Evolutionary conservation across 1,284 basidiomycete species (phyloP), one percentile per base, ranked within the genome.

Genomic region (Ceratobasidium sp.): DNA sequence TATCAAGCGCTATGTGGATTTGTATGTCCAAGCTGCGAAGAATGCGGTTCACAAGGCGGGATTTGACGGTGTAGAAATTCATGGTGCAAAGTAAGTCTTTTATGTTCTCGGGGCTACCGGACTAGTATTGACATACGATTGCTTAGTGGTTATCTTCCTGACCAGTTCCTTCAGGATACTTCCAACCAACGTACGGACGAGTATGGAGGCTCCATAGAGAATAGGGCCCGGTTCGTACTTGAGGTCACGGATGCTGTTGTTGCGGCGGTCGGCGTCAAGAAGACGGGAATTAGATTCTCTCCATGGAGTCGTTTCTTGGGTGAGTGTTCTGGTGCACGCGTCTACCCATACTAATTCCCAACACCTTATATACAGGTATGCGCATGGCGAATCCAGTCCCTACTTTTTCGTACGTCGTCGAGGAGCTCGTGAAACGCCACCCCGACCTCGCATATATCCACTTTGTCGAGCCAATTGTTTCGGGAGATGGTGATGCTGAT

Each of bases 381-480:
- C 78, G 83, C 80, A 85, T 85, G 83, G 76, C 82, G 13, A 85
- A 89, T 71, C 90, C 86, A 0, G 78, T 85, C 19, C 84, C 85
- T 13, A 85, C 85, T 0, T 87, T 86, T 82, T 78, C 81, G 6
- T 81, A 86, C 77, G 80, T 87, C 54, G 80, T 85, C n/a, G 73
- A 79, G 0, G 68, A 80, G 7, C 73, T 87, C 8, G 81, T 82
- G 65, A 71, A 84, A 62, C 79, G 82, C 1, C 84, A 87, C 80
- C 87, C 89, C 19, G 80, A 85, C 13, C 82, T 91, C 7, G 89
- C 88, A 0, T 91, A 90, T 80, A 76, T 91, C 19, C 91, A 92
- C 80, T 82, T 87, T 52, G 82, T 89, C 34, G 90, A 91, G 79
- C 83, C 87, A 0, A 83, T 86, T 17, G 79, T 84, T 15, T 74